These are phyloP conservation scores for Papiliotrema nemorosa DNA, from an alignment of 1,284 basidiomycete species.

Conservation along the genomic window DNA sequence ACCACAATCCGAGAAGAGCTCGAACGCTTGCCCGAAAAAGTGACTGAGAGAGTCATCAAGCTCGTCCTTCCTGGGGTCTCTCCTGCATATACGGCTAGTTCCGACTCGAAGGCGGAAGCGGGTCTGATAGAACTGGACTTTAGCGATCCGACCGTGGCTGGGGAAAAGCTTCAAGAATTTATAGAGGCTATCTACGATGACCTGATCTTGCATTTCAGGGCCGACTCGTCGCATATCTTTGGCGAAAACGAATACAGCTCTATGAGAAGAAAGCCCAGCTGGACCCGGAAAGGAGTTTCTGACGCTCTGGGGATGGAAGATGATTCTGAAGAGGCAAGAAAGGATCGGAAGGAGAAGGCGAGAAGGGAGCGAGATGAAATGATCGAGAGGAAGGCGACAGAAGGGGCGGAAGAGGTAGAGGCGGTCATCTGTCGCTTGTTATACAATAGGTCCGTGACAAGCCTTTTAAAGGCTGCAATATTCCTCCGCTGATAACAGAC, in stretches of 20 bases:
- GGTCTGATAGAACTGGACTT: conserved; percentile 26
- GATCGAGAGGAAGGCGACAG: conserved; percentile 42
- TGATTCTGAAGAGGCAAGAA: conserved; percentile 36
- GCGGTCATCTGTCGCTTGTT: conserved; percentile 64
- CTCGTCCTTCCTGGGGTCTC: conserved; percentile 34
- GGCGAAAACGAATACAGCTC: conserved; percentile 15
- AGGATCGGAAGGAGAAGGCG: conserved; percentile 23
- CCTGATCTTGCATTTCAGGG: conserved; percentile 46
- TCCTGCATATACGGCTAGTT: conserved; percentile 9
- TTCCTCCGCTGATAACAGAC: conserved; percentile 41
- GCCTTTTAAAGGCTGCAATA: background rate
- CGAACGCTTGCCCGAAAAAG: conserved; percentile 59
- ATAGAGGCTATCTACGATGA: conserved; percentile 62
- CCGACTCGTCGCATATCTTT: conserved; percentile 18
- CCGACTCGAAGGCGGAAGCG: conserved; percentile 28
- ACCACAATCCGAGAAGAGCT: conserved; percentile 58
- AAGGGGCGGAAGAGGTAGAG: conserved; percentile 67
- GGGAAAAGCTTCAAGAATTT: conserved; percentile 68
- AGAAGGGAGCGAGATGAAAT: conserved; percentile 45
- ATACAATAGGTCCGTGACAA: conserved; percentile 60
- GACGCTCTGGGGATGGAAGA: conserved; percentile 25
- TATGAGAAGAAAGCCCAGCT: conserved; percentile 30
- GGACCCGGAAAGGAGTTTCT: conserved; percentile 13
- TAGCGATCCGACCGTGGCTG: conserved; percentile 46
- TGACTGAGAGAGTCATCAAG: conserved; percentile 59